These are phyloP conservation scores for Saprolegnia parasitica DNA, from an alignment of 352 stramenopile species.

Conservation along the genomic window DNA sequence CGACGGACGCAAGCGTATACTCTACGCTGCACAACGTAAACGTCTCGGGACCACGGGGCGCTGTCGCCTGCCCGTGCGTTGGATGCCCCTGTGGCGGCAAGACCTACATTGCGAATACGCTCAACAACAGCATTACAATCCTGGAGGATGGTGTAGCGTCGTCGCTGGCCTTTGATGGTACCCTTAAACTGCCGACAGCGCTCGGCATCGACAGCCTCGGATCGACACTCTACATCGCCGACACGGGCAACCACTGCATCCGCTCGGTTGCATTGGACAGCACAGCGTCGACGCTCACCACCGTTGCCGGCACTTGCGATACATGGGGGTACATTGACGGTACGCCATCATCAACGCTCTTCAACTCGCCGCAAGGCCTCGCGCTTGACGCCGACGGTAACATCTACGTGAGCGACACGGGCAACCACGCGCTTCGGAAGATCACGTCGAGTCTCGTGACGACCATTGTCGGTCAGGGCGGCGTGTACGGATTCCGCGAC, in stretches of 20 bases:
- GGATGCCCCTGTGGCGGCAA: background rate
- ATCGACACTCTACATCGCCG: constrained; percentile 62
- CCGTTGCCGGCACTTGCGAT: constrained; percentile 17
- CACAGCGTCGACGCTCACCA: constrained; percentile 30
- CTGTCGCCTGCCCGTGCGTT: background rate
- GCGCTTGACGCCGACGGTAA: constrained; percentile 68
- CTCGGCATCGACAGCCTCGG: background rate
- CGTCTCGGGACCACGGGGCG: background rate
- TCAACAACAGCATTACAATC: background rate
- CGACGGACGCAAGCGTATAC: background rate
- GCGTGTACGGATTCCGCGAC: background rate
- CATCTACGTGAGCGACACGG: constrained; percentile 93
- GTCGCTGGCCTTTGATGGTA: background rate
- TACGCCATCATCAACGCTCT: background rate
- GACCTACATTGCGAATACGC: background rate
- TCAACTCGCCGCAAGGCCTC: constrained; percentile 87
- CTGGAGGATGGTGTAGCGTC: background rate
- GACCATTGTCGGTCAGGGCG: background rate
- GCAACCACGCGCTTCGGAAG: constrained; percentile 91
- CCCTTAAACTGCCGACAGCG: background rate
- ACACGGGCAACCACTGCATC: constrained; percentile 79
- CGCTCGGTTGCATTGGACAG: constrained; percentile 46
- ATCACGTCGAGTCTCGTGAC: constrained; percentile 36
- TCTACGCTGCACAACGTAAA: background rate
- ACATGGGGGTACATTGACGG: background rate